Evolutionary conservation across 352 stramenopile species (phyloP), one percentile per base, ranked within the genome.

Genomic region (Globisporangium iwayamae): DNA sequence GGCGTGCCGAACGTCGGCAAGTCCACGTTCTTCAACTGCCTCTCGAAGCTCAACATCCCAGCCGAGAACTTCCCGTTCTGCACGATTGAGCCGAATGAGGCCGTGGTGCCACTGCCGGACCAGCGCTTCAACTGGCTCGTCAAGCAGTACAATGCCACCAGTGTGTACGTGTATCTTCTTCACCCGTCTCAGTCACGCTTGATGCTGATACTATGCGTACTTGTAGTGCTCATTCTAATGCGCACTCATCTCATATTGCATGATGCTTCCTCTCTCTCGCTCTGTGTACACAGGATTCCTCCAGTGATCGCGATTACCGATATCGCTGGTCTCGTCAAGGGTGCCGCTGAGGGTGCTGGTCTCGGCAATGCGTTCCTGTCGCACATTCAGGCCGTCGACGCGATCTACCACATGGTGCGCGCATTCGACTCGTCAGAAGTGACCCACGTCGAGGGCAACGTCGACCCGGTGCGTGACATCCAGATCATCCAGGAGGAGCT

Each of bases 1-100:
- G 96, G 97, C 45, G 76, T 99, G n/a, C 98, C 98, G 18, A 99
- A 99, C 81, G 98, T 99, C 34, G 98, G 98, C 71, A 99, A 99
- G 81, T 98, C 85, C 28, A 99, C 97, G 22, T 93, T 99, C 51
- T 99, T 99, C 86, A 99, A 99, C 89, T 97, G 96, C 36, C 70
- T 99, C 64, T 97, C 90, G 30, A 97, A 97, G 81, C 79, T 96
- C 54, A 94, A 97, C 69, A 96, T 96, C 60, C 79, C 90, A 3
- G 84, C 88, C 43, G 90, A 96, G 73, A 97, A 97, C 85, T 97
- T 94, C 72, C 95, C 96, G 46, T 99, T 99, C 75, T 99, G 97
- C 77, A 99, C 97, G 53, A 99, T 99, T 73, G 98, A 99, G 75
- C 97, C 98, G 20, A 99, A 99, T 69, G 94, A 99, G 60, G 96